phyloP scores from a whole-genome alignment of 306 rosid genomes.

The Bauhinia variegata region DNA sequence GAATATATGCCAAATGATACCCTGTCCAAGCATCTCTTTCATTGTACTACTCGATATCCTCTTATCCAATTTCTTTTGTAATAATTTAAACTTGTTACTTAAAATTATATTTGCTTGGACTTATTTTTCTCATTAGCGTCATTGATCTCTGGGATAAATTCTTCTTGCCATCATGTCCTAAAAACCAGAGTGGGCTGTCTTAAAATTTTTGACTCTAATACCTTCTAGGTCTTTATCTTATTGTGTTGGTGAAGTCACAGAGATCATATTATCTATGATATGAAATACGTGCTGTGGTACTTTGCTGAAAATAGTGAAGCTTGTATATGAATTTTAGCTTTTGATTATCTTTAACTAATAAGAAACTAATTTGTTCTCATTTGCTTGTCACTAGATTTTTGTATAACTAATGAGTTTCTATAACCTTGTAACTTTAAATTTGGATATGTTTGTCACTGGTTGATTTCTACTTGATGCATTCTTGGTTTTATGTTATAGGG shows the following conservation, averaged over 20 bases:
- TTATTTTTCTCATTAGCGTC: not conserved
- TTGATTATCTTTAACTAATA: not conserved
- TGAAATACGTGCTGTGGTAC: too few relatives aligned
- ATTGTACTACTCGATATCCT: conserved; percentile 53
- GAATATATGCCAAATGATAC: conserved; percentile 82
- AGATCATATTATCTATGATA: conserved; percentile 1
- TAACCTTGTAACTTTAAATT: not conserved
- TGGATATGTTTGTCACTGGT: not conserved
- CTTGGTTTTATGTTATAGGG: conserved; percentile 55
- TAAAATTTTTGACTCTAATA: not conserved
- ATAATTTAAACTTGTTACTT: too few relatives aligned
- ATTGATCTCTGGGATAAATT: conserved; percentile 16
- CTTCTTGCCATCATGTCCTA: conserved; percentile 17
- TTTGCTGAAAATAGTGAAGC: conserved; percentile 3
- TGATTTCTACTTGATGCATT: conserved; percentile 26
- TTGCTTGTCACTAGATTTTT: conserved; percentile 14
- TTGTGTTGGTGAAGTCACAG: conserved; percentile 1
- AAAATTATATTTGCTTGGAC: too few relatives aligned
- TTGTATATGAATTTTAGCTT: conserved; percentile 2
- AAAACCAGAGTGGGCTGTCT: conserved; percentile 6
- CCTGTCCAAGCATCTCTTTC: conserved; percentile 84
- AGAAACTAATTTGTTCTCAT: not conserved
- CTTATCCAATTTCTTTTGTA: conserved; percentile 8
- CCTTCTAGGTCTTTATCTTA: conserved; percentile 5
- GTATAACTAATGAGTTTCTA: not conserved